A percentile compares a stretch with the other conserved stretches of the same genome.
Conservation (phyloP, 768 basidiomycete species). For the Auricularia heimuer region DNA sequence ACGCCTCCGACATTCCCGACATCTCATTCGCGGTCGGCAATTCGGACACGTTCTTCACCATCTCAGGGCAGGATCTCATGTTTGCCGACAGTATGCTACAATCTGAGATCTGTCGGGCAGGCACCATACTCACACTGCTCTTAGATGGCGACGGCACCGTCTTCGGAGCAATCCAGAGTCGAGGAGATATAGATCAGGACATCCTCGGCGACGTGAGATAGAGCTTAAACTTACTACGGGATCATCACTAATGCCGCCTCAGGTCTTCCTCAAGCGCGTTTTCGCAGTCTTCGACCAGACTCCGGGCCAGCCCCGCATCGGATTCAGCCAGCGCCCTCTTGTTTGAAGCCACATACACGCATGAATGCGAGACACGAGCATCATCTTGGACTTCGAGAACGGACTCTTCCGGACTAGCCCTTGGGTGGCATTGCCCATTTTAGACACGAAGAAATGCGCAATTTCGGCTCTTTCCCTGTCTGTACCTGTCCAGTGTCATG, state of each 20-base stretch:
- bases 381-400: neutral
- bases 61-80: slow-evolving; percentile 15
- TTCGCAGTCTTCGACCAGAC: slow-evolving; percentile 7
- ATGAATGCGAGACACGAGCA: neutral
- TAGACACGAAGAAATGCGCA: too few relatives aligned
- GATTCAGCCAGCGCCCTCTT: slow-evolving; percentile 6
- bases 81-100: slow-evolving; percentile 12
- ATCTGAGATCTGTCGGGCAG: neutral
- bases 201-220: slow-evolving; percentile 9
- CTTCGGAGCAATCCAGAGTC: slow-evolving; percentile 9
- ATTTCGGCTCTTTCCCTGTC: too few relatives aligned
- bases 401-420: too few relatives aligned
- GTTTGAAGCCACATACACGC: neutral
- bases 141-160: neutral
- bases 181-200: slow-evolving; percentile 7
- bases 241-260: neutral
- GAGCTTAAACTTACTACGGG: too few relatives aligned
- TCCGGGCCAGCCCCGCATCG: slow-evolving; percentile 1
- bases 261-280: slow-evolving; percentile 9
- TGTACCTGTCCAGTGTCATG: too few relatives aligned
- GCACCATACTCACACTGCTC: neutral
- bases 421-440: too few relatives aligned
- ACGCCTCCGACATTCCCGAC: slow-evolving; percentile 20
- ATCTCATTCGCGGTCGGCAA: slow-evolving; percentile 25
- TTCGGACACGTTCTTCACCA: slow-evolving; percentile 19